Conservation (phyloP, 2,329 filamentous ascomycete genomes). For the Aspergillus tubingensis region DNA sequence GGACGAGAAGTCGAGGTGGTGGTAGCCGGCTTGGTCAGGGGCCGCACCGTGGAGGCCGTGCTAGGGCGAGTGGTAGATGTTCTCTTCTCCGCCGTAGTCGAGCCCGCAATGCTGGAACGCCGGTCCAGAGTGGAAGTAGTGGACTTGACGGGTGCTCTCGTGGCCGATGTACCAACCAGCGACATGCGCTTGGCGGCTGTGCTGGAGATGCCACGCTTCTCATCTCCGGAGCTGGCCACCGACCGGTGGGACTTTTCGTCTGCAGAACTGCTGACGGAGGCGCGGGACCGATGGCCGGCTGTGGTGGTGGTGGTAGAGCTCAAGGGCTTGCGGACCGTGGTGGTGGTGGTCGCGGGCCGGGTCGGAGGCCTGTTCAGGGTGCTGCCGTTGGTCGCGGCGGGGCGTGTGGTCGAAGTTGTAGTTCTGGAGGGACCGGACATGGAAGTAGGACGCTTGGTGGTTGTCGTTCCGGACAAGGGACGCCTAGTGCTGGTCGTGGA, state of each 20-base stretch:
- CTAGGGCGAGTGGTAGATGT: slow-evolving; percentile 22
- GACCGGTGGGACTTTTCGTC: slow-evolving; percentile 43
- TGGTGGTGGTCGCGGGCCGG: slow-evolving; percentile 39
- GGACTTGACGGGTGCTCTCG: slow-evolving; percentile 37
- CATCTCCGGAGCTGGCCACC: slow-evolving; percentile 48
- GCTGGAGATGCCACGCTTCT: slow-evolving; percentile 45
- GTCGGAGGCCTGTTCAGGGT: slow-evolving; percentile 49
- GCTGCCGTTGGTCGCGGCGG: slow-evolving; percentile 35
- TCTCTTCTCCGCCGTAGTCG: slow-evolving; percentile 37
- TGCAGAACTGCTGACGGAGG: slow-evolving; percentile 47
- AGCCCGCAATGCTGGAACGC: slow-evolving; percentile 40
- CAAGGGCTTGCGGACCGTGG: slow-evolving; percentile 38
- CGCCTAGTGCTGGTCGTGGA: slow-evolving; percentile 33
- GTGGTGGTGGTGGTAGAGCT: slow-evolving; percentile 40
- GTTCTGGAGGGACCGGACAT: slow-evolving; percentile 34
- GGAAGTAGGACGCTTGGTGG: slow-evolving; percentile 38
- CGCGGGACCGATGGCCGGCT: slow-evolving; percentile 43
- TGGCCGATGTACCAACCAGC: slow-evolving; percentile 40
- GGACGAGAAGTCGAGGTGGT: slow-evolving; percentile 27
- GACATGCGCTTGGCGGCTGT: slow-evolving; percentile 48
- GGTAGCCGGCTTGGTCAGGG: slow-evolving; percentile 29
- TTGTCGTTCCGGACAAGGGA: slow-evolving; percentile 37
- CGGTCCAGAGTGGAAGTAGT: slow-evolving; percentile 38
- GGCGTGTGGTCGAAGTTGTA: slow-evolving; percentile 30
- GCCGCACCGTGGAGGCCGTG: slow-evolving; percentile 28